These are phyloP conservation scores for Neopestalotiopsis sp. DNA, from an alignment of 2,329 filamentous ascomycete species.

Conservation along the genomic window DNA sequence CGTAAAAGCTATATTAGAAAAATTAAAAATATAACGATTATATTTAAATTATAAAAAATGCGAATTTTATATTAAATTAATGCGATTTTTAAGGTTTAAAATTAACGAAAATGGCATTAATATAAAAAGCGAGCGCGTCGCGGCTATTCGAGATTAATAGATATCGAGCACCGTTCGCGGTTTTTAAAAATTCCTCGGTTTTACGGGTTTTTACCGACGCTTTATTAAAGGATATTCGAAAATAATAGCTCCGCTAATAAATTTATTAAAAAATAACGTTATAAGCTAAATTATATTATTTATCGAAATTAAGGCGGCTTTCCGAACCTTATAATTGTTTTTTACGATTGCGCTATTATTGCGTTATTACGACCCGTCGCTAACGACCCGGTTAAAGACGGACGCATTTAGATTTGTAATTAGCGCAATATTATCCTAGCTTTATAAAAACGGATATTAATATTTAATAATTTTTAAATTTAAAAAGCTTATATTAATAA, in stretches of 20 bases:
- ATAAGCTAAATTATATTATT: neutral
- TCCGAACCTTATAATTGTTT: neutral
- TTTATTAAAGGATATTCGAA: neutral
- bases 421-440: neutral
- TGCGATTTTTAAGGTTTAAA: neutral
- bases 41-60: slow-evolving; percentile 1
- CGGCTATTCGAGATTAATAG: neutral
- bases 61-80: slow-evolving; percentile 5
- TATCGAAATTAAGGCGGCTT: neutral
- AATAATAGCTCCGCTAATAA: neutral
- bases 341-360: neutral
- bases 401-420: neutral
- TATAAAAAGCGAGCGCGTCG: neutral
- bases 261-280: neutral
- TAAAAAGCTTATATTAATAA: neutral
- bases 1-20: neutral
- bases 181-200: neutral
- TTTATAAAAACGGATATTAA: neutral
- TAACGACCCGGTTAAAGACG: neutral
- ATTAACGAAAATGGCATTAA: neutral
- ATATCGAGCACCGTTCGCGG: neutral
- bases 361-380: neutral
- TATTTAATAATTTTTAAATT: neutral
- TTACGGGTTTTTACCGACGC: neutral
- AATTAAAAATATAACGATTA: neutral